A percentile compares a stretch with the other conserved stretches of the same genome.
Evolutionary conservation across 2,329 filamentous ascomycete species (phyloP).

Genomic region (Aspergillus oerlinghausenensis): DNA sequence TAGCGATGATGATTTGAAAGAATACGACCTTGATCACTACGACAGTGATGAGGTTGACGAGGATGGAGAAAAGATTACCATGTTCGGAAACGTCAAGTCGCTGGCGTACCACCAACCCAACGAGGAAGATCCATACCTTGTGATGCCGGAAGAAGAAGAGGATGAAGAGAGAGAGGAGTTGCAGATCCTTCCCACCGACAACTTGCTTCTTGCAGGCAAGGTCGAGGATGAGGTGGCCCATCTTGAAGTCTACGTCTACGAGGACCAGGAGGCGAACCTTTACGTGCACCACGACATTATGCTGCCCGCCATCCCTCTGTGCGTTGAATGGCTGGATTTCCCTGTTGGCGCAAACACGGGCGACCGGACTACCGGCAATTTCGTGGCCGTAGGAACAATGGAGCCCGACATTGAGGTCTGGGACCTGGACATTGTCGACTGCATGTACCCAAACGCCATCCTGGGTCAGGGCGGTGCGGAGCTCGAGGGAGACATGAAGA

Average conservation of each 20-base stretch:
- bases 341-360: conserved; percentile 70
- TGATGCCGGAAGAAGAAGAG: conserved; percentile 72
- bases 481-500: conserved; percentile 47
- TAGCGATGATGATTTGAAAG: conserved; percentile 75
- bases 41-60: conserved; percentile 74
- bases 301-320: conserved; percentile 92
- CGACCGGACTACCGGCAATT: conserved; percentile 72
- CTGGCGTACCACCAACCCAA: conserved; percentile 92
- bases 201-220: conserved; percentile 84
- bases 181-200: conserved; percentile 88
- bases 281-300: conserved; percentile 99
- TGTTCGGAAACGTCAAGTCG: conserved; percentile 94
- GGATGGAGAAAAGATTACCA: conserved; percentile 67
- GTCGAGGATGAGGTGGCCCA: conserved; percentile 97
- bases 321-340: conserved; percentile 91
- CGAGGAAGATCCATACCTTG: conserved; percentile 95
- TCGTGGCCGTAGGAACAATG: conserved; percentile 92
- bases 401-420: conserved; percentile 98
- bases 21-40: conserved; percentile 95
- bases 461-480: conserved; percentile 67
- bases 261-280: conserved; percentile 90
- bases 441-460: conserved; percentile 97
- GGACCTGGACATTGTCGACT: conserved; percentile 93
- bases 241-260: conserved; percentile 95
- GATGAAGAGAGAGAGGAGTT: conserved; percentile 91